Evolutionary conservation across 176 grass and related monocot genomes (phyloP), one percentile per base, ranked within the genome.

Genomic region (Aegilops umbellulata): DNA sequence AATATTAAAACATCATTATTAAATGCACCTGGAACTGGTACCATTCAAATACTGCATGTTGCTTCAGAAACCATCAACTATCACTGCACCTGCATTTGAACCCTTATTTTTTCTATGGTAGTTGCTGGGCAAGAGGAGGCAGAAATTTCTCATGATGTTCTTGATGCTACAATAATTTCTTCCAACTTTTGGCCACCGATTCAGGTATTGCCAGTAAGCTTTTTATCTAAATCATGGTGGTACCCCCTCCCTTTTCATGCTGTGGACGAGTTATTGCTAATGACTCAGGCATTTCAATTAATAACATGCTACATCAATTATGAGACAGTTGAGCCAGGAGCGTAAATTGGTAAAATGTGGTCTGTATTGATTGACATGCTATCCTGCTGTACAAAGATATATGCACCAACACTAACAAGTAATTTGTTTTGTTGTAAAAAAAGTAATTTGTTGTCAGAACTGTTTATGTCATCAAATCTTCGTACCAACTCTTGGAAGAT

Each of bases 111-210:
- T 80, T 76, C 65, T 77, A 35, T 87, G 20, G 31, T 69, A 95
- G 95, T 79, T 92, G 46, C 85, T 76, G 90, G 86, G 79, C 88
- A 90, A 84, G 84, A 83, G 92, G 91, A 89, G 20, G 69, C 80
- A 87, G 84, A 85, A 41, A 23, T 94, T 41, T 92, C 93, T 49
- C 87, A 95, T 42, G 93, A 95, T 86, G 81, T 90, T 92, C 78
- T 98, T 89, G 95, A 98, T 90, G 79, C 95, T 60, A 98, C 95
- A 74, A 98, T 98, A 81, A 92, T 98, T 87, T 98, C 95, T 58
- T 92, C 95, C 82, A 98, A 92, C 69, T 98, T 98, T 78, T 98
- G 95, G 95, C 95, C 95, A 74, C 88, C 95, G 69, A 95, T 98
- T 89, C 95, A 98, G 91, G 95, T 95, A 94, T 47, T 47, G 8